Evolutionary conservation across 1,139 yeast species (phyloP), one percentile per base, ranked within the genome.

Genomic region (Groenewaldozyma sp.): DNA sequence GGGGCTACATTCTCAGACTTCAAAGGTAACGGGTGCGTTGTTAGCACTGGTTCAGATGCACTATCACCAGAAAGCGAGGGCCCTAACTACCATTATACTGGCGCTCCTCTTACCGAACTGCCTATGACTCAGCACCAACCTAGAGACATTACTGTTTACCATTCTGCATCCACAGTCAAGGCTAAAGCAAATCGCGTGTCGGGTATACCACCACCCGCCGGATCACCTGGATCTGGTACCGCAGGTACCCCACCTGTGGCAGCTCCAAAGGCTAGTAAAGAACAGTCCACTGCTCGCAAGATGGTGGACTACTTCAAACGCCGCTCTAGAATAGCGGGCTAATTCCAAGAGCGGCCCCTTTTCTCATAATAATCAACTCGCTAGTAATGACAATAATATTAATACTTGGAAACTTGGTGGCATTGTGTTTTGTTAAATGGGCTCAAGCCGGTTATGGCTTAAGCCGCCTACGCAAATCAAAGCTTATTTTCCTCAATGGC

Each of bases 261-360:
- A 16, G 22, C 40, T 18, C 24, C 42, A n/a, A 31, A 27, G 24
- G 11, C 34, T 11, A 36, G 48, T 32, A 40, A 42, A 37, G 51
- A 49, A 20, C 47, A 49, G 38, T 39, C 54, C 21, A 49, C 59
- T 11, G 60, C 60, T 9, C 46, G 60, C 21, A 52, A 50, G 46
- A 62, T 62, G 9, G 58, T 61, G 24, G 63, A 60, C 38, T 60
- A 59, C 43, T 58, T 61, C 55, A 59, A 59, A 46, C 52, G 65
- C 26, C 52, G 64, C 22, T 59, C 63, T n/a, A 42, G 58, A 33
- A 38, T 86, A 94, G 26, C 19, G 6, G 33, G 33, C 7, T 29
- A 13, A 27, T 27, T 73, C 67, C 49, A 42, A 34, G 13, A 31
- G 22, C 9, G n/a, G 9, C 32, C n/a, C 32, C 9, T 11, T 28